These are phyloP conservation scores for Strigomonas oncopelti DNA, from an alignment of 208 protist species.

Conservation along the genomic window DNA sequence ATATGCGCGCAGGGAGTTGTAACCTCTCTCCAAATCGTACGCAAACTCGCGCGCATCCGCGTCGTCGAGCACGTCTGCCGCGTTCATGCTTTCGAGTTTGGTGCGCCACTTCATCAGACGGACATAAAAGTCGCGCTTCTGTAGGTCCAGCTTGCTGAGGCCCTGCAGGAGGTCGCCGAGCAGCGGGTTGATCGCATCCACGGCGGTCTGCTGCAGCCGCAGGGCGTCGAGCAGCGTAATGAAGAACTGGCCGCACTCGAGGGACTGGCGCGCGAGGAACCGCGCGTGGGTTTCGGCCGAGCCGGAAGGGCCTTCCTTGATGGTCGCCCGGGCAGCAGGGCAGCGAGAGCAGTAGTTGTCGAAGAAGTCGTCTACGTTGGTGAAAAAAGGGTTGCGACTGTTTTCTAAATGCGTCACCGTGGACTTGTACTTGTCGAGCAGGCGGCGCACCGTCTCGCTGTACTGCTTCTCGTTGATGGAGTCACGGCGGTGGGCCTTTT, in stretches of 20 bases:
- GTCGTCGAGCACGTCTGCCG: conserved; percentile 85
- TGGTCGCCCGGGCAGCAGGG: conserved; percentile 53
- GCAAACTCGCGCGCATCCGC: conserved; percentile 79
- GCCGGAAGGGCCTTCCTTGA: conserved; percentile 51
- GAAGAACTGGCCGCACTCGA: conserved; percentile 90
- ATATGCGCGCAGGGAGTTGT: conserved; percentile 73
- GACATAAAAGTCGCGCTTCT: conserved; percentile 49
- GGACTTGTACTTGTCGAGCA: conserved; percentile 95
- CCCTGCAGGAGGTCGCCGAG: conserved; percentile 84
- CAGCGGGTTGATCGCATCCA: conserved; percentile 89
- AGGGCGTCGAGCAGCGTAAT: conserved; percentile 93
- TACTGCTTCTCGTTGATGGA: conserved; percentile 88
- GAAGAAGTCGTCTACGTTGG: conserved; percentile 89
- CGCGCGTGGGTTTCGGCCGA: conserved; percentile 36
- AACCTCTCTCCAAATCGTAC: conserved; percentile 88
- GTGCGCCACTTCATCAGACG: conserved; percentile 65
- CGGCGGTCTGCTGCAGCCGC: conserved; percentile 85
- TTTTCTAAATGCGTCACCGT: conserved; percentile 71
- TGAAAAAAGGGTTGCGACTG: conserved; percentile 70
- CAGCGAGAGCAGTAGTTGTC: conserved; percentile 81
- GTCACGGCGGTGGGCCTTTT: conserved; percentile 92
- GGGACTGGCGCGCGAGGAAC: conserved; percentile 61
- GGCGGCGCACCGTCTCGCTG: conserved; percentile 65
- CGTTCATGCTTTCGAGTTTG: conserved; percentile 85
- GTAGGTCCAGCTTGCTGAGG: conserved; percentile 41